Conservation (phyloP, 345 rosid species). For the sweet orange (Citrus sinensis) region DNA sequence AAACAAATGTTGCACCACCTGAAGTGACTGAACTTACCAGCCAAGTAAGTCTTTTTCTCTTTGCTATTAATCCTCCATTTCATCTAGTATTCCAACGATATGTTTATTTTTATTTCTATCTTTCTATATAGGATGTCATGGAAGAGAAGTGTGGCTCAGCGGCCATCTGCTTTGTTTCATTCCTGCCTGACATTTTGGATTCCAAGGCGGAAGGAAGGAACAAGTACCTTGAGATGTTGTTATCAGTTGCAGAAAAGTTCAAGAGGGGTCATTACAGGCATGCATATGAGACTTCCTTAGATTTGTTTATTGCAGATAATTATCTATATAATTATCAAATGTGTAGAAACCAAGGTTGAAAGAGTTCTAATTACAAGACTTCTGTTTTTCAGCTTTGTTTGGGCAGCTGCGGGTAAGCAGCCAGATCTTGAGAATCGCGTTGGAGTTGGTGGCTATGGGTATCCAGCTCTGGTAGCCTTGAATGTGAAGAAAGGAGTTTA, state of each 20-base stretch:
- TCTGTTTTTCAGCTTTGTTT: slow-evolving; percentile 59
- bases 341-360: background rate
- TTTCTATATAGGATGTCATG: slow-evolving; percentile 61
- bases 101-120: background rate
- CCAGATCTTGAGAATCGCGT: slow-evolving; percentile 81
- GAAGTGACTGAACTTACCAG: slow-evolving; percentile 85
- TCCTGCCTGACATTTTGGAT: slow-evolving; percentile 95
- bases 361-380: background rate
- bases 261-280: slow-evolving; percentile 88
- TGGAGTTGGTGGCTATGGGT: slow-evolving; percentile 95
- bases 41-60: slow-evolving; percentile 46
- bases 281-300: slow-evolving; percentile 7
- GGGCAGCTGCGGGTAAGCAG: slow-evolving; percentile 95
- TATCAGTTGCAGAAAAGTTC: slow-evolving; percentile 84
- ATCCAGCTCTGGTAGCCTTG: slow-evolving; percentile 94
- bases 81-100: background rate
- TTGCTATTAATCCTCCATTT: slow-evolving; percentile 10
- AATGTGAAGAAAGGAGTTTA: slow-evolving; percentile 91
- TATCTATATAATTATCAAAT: background rate
- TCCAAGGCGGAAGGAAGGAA: slow-evolving; percentile 97
- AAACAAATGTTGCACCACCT: slow-evolving; percentile 72
- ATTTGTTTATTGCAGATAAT: background rate
- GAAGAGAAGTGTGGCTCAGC: slow-evolving; percentile 90
- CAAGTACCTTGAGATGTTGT: slow-evolving; percentile 62
- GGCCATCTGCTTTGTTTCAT: slow-evolving; percentile 91